These are phyloP conservation scores for Fusarium poae DNA, from an alignment of 2,329 filamentous ascomycete species.

Conservation along the genomic window DNA sequence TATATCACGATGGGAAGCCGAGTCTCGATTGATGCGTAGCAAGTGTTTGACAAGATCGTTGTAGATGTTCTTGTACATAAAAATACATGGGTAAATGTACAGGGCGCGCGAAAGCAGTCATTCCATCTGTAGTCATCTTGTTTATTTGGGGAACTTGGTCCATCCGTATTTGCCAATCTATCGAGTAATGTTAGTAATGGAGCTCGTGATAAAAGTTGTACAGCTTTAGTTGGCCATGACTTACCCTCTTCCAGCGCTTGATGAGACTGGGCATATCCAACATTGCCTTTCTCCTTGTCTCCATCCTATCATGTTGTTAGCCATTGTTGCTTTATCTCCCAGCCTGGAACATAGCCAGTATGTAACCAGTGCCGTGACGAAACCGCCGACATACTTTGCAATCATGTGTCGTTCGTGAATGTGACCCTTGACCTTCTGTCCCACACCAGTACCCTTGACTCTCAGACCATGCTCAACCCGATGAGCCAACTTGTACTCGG, in stretches of 20 bases:
- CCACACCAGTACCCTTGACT: constrained; percentile 93
- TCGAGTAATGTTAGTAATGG: constrained; percentile 52
- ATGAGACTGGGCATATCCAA: constrained; percentile 94
- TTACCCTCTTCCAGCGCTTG: constrained; percentile 90
- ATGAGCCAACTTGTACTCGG: constrained; percentile 76
- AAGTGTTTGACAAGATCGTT: constrained; percentile 28
- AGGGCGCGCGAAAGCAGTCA: constrained; percentile 40
- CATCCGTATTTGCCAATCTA: constrained; percentile 69
- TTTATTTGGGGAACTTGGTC: constrained; percentile 70
- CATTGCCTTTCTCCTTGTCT: constrained; percentile 92
- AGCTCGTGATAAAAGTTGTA: background rate
- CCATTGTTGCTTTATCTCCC: constrained; percentile 1
- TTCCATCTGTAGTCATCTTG: constrained; percentile 35
- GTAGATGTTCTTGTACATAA: constrained; percentile 48
- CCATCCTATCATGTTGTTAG: constrained; percentile 69
- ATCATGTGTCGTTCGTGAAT: constrained; percentile 89
- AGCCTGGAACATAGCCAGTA: background rate
- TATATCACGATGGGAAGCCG: constrained; percentile 9
- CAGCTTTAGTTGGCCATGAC: background rate
- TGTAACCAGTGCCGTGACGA: background rate
- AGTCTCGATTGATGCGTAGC: constrained; percentile 6
- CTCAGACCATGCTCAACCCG: constrained; percentile 83
- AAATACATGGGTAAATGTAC: constrained; percentile 54
- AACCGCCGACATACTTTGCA: constrained; percentile 68
- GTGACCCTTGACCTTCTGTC: constrained; percentile 95